Base-by-base conservation (phyloP, 257 asterid genomes). In the Paraleonurus japonicus region DNA sequence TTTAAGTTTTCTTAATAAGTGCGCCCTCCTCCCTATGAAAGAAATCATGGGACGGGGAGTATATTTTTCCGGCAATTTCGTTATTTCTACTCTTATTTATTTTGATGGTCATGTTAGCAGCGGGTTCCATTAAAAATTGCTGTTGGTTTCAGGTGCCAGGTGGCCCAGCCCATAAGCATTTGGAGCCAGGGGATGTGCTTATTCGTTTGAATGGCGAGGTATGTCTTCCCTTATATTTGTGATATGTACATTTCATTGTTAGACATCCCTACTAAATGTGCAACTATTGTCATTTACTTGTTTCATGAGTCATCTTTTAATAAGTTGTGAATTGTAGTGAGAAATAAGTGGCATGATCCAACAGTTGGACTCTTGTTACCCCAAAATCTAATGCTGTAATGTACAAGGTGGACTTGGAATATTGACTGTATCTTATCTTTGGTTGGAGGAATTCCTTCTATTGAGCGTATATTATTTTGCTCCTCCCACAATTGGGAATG, bases 161-260 rank as follows among this genome's bases (percentile, higher is more conserved):
- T 71, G 99, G 98, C 62, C 98, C 99, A 64, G 98, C 92, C 58
- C 87, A 95, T 80, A 87, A 83, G 70, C 92, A 72, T 81, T 85
- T 95, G 85, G 96, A 95, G 89, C 98, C 99, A 62, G 99, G 99
- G 69, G 99, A 95, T 75, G 96, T 95, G 83, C 96, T 95, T 76
- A 81, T 95, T 76, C 90, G 84, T 58, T 69, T 95, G 87, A 89
- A 95, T 72, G 99, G 95, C 74, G 96, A 95, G 97, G 99, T 95
- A 80, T 61, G 64, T 76, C 55, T 79, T 54, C 48, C 48, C 35
- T 63, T 68, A 19, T 33, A n/a, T 62, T 58, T 48, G 67, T 20
- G 41, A 28, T 65, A 12, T 43, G 13, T 62, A 26, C 13, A 54
- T 51, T 26, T 67, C 27, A 30, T 72, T 63, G 6, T 71, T 81